Conservation (phyloP, 2,329 filamentous ascomycete genomes). For the Trichophyton schoenleinii region DNA sequence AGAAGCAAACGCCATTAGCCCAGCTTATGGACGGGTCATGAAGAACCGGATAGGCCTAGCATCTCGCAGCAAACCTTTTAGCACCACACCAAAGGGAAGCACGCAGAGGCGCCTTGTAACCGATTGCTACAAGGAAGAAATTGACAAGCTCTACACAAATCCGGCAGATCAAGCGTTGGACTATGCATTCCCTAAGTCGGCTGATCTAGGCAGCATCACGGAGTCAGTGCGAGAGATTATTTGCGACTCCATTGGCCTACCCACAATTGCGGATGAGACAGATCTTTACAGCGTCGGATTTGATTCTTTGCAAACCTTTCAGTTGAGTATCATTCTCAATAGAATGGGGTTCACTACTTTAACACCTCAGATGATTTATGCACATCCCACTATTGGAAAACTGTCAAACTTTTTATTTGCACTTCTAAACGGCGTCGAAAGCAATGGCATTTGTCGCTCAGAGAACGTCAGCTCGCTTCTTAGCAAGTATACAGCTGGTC, state of each 20-base stretch:
- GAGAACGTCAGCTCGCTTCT: conserved; percentile 7
- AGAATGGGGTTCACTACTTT: conserved; percentile 7
- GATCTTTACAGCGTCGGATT: conserved; percentile 16
- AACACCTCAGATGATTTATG: conserved; percentile 9
- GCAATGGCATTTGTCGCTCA: not conserved
- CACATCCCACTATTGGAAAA: conserved; percentile 9
- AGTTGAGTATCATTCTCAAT: conserved; percentile 6
- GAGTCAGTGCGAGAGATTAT: not conserved
- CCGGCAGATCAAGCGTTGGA: conserved; percentile 13
- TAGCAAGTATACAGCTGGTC: conserved; percentile 10
- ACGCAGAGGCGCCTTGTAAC: conserved; percentile 33
- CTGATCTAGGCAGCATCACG: not conserved
- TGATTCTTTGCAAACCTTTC: conserved; percentile 17
- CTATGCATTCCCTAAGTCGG: not conserved
- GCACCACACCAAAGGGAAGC: conserved; percentile 36
- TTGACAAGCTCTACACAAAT: conserved; percentile 35
- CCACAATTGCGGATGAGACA: conserved; percentile 4
- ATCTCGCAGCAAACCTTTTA: conserved; percentile 32
- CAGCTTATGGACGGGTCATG: not conserved
- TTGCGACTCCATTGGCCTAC: not conserved
- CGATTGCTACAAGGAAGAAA: conserved; percentile 33
- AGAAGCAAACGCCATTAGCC: conserved; percentile 2
- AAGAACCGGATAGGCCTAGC: conserved; percentile 28
- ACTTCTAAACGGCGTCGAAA: not conserved
- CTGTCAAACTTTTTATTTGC: not conserved